Conservation (phyloP, 2,329 filamentous ascomycete species). For the Alternaria sp. region DNA sequence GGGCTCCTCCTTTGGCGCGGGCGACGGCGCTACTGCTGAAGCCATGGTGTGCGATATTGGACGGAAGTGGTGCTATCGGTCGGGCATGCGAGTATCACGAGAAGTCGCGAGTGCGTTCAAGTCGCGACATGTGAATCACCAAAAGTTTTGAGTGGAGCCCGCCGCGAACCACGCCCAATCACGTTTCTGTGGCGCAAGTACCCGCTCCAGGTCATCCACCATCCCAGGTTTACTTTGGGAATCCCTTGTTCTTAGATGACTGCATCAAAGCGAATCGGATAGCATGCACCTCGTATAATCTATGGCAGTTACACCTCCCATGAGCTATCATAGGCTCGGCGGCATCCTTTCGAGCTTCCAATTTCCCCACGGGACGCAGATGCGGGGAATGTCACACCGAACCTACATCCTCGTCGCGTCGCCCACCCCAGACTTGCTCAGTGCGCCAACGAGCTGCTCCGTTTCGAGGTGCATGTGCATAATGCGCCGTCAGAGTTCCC, state of each 20-base stretch:
- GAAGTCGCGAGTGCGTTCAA: constrained; percentile 8
- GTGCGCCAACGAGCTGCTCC: background rate
- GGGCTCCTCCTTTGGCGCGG: constrained; percentile 28
- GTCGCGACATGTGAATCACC: constrained; percentile 4
- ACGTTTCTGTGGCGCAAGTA: background rate
- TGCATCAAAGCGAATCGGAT: background rate
- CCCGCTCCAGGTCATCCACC: background rate
- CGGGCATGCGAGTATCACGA: constrained; percentile 21
- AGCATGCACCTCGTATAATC: background rate
- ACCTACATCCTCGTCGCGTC: background rate
- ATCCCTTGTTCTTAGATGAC: background rate
- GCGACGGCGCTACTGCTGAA: constrained; percentile 23
- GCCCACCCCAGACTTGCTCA: background rate
- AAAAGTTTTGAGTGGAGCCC: constrained; percentile 15
- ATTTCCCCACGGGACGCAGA: background rate
- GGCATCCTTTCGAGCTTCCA: background rate
- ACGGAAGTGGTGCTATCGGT: constrained; percentile 21
- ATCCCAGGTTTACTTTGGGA: background rate
- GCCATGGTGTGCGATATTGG: constrained; percentile 25
- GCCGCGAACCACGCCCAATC: background rate
- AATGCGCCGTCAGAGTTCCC: background rate
- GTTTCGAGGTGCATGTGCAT: background rate
- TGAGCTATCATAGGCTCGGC: background rate
- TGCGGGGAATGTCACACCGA: constrained; percentile 6
- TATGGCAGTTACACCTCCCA: background rate